Percentiles rank a stretch among this genome's conserved stretches.
Evolutionary conservation across 257 asterid species (phyloP).

Genomic region (Solanum ossicruentum): DNA sequence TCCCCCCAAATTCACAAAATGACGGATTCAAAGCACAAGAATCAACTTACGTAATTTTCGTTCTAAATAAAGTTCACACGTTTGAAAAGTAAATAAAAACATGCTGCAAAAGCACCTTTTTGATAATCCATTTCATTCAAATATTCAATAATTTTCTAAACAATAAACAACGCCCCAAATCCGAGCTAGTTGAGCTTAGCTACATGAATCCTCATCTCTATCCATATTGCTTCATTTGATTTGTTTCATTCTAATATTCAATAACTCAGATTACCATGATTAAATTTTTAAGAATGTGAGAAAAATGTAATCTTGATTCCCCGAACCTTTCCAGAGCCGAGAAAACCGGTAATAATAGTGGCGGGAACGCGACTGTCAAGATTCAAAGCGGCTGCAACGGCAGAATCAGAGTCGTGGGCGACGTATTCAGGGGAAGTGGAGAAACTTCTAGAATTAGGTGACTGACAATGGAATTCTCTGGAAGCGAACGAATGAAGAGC

Average conservation of each 20-base stretch:
- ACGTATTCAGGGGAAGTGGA: slow-evolving; percentile 38
- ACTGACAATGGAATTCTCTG: slow-evolving; percentile 4
- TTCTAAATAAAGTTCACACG: neutral
- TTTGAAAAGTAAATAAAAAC: neutral
- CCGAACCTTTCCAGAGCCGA: slow-evolving; percentile 88
- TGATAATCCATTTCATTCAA: neutral
- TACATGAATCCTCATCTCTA: neutral
- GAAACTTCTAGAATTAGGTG: slow-evolving; percentile 29
- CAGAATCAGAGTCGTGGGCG: slow-evolving; percentile 40
- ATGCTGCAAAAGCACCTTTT: neutral
- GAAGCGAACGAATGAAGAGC: slow-evolving; percentile 15
- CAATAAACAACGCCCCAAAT: neutral
- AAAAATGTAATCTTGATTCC: neutral
- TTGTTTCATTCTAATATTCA: neutral
- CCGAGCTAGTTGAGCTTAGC: neutral
- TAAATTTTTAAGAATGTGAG: neutral
- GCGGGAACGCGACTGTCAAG: slow-evolving; percentile 73
- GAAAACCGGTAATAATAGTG: slow-evolving; percentile 86
- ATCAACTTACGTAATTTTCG: neutral
- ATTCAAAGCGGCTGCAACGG: slow-evolving; percentile 53
- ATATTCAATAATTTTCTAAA: neutral
- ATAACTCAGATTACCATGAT: neutral
- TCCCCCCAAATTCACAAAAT: neutral
- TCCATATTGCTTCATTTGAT: neutral
- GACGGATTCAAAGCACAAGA: neutral